Base-by-base conservation (phyloP, 1,284 basidiomycete genomes). In the Leccinum variabile region DNA sequence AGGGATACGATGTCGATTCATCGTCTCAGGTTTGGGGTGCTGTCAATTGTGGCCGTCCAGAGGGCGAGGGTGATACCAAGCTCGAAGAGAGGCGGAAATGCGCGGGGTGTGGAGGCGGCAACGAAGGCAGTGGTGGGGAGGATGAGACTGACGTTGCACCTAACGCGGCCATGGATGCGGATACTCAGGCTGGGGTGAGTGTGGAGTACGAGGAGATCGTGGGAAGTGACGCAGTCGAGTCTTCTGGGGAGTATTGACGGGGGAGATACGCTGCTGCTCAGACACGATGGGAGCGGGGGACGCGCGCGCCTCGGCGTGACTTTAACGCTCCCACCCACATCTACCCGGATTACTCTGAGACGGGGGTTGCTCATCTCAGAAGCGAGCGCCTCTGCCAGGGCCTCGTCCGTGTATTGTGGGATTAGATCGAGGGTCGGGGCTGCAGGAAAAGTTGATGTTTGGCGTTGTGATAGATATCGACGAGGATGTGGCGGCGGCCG, bases 1-100 rank as follows among this genome's bases (percentile, higher is more conserved):
- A 57, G 5, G 57, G n/a, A 5, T 55, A 18, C 6, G 5, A 3
- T 3, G 67, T 18, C 6, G 61, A 49, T n/a, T 37, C 35, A 14
- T 37, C 35, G 35, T 37, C 35, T 37, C 35, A 37, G 35, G 13
- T 49, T 30, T 33, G 13, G 13, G 59, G 35, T 0, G 62, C 44
- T 2, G 56, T 35, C 2, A 66, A 63, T 11, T 59, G 65, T 5
- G 68, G 57, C 9, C 63, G 69, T 16, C 46, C 35, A 2, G 72
- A 58, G 0, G 72, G 68, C 0, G 75, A 50, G 16, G 75, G 56
- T 0, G 71, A 75, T 5, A 75, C 70, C 18, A 72, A 33, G 33
- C 65, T 66, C 1, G 71, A 73, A 6, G 72, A 73, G 39, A 75
- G 37, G 25, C 71, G 71, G 9, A 71, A 71, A 13, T 69, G 66